Evolutionary conservation across 192 early-diverging fungal species (phyloP), one percentile per base, ranked within the genome.

Genomic region (Coemansia sp.): DNA sequence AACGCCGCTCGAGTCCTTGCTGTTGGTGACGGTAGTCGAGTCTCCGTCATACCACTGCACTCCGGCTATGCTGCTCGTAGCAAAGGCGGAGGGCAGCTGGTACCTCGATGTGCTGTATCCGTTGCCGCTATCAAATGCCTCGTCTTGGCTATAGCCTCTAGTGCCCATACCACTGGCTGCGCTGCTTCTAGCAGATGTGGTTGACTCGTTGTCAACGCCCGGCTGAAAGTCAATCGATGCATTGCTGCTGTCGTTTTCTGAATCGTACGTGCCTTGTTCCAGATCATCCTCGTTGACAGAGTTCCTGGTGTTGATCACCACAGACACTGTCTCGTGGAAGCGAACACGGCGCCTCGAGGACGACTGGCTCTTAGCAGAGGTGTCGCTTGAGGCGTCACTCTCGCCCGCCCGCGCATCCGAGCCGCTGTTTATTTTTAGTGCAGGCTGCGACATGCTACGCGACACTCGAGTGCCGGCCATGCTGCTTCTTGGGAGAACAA

Each of bases 241-340:
- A 25, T 63, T 62, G 71, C 64, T 73, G 55, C 71, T 67, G 28
- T 67, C 54, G 44, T 55, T 67, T 44, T 67, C 71, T 11, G 71
- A 74, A 17, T 63, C 71, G 17, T 53, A 50, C 4, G 33, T 38
- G 5, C 42, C 50, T 32, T 25, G 30, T 10, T 53, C 39, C 3
- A 28, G 28, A 2, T 59, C 52, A 5, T 74, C 59, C 20, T 62
- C 64, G 0, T 63, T 28, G 2, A 36, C 26, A 4, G 64, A 63
- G 23, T 58, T 51, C 10, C 55, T 36, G 4, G 60, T 55, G 42
- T 63, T 74, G 37, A 74, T 66, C 0, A 74, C 71, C 5, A 74
- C 71, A 0, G 71, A 67, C 29, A 74, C 71, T 2, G 71, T 74
- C 24, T 74, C 71, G 28, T 67, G 64, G 51, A 74, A 74, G 32